These are phyloP conservation scores for Debaryomycetaceae sp. DNA, from an alignment of 1,139 yeast species.

Conservation along the genomic window DNA sequence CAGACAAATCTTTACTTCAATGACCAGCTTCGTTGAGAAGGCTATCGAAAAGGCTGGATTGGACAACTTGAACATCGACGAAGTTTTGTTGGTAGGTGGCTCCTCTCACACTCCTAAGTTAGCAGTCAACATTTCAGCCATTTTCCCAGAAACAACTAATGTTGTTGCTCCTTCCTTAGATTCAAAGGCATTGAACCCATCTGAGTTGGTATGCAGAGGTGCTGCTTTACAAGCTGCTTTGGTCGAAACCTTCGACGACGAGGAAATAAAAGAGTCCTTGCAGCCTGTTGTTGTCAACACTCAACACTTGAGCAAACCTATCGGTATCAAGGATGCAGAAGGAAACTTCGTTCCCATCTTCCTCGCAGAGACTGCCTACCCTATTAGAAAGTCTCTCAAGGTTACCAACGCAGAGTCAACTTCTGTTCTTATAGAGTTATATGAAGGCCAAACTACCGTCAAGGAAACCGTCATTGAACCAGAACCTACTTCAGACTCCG, in stretches of 20 bases:
- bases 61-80: constrained; percentile 84
- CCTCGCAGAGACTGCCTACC: constrained; percentile 85
- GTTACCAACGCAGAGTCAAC: constrained; percentile 62
- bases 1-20: constrained; percentile 71
- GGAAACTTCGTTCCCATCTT: constrained; percentile 74
- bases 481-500: constrained; percentile 43
- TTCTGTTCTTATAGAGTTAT: constrained; percentile 66
- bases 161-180: constrained; percentile 77
- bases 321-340: constrained; percentile 76
- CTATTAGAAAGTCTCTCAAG: constrained; percentile 75
- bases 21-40: constrained; percentile 72
- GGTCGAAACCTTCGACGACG: constrained; percentile 78
- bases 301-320: constrained; percentile 78
- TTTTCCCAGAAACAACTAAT: constrained; percentile 79
- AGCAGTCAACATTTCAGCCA: constrained; percentile 64
- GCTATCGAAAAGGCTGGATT: constrained; percentile 79
- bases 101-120: constrained; percentile 89
- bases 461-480: constrained; percentile 77
- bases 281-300: constrained; percentile 87
- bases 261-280: constrained; percentile 79
- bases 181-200: constrained; percentile 78
- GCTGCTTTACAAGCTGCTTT: constrained; percentile 96
- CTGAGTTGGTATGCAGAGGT: constrained; percentile 90
- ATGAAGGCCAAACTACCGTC: constrained; percentile 80
- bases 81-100: constrained; percentile 93